Evolutionary conservation across 108 stramenopile genomes (phyloP).

Genomic region (Schizochytrium sp.): DNA sequence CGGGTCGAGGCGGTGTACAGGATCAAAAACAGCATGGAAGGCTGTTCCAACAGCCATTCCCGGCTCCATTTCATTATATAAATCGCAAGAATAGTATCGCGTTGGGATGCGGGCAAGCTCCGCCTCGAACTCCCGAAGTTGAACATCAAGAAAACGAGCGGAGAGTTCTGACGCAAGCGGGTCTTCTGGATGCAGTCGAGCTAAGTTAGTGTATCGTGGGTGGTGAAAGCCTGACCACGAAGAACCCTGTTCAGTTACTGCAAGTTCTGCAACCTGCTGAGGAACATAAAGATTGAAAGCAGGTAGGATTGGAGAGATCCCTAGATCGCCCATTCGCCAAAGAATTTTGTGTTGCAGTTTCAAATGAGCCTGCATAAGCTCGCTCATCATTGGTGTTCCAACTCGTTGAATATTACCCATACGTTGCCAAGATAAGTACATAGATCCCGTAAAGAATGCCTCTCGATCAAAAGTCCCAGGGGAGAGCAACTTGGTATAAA

Average conservation of each 20-base stretch:
- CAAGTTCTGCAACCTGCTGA: background rate
- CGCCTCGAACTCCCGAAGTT: background rate
- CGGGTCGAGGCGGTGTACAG: constrained; percentile 9
- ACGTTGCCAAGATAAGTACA: constrained; percentile 60
- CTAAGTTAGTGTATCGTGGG: background rate
- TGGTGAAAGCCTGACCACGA: background rate
- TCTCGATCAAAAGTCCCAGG: constrained; percentile 31
- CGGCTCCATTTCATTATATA: constrained; percentile 59
- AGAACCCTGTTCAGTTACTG: background rate
- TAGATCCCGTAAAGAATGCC: constrained; percentile 50
- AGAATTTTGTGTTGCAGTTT: constrained; percentile 49
- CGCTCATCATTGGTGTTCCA: background rate
- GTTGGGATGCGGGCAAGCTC: background rate
- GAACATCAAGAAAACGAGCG: background rate
- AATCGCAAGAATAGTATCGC: constrained; percentile 44
- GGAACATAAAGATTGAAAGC: constrained; percentile 56
- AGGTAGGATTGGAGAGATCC: constrained; percentile 57
- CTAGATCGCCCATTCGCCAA: background rate
- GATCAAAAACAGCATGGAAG: background rate
- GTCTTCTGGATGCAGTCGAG: background rate
- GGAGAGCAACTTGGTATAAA: background rate
- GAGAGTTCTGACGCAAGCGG: background rate
- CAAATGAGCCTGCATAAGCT: background rate
- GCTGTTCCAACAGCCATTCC: background rate
- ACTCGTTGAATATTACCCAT: constrained; percentile 54